Conservation (phyloP, 768 basidiomycete genomes). For the Leccinum rimulosum region DNA sequence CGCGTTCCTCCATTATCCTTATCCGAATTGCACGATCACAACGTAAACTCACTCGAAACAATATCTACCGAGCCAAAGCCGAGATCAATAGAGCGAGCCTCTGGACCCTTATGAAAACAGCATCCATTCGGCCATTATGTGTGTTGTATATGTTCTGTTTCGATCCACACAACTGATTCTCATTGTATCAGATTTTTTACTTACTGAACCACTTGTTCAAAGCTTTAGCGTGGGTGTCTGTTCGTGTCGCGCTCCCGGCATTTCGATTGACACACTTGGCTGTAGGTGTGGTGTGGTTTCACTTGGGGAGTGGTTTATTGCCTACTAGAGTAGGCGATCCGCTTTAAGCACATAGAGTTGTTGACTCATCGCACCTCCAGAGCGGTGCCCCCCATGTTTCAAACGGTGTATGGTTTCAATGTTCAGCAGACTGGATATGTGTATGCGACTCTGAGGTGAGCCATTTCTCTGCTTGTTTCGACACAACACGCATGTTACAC, state of each 20-base stretch:
- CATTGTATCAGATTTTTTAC: slow-evolving; percentile 20
- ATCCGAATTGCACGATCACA: slow-evolving; percentile 57
- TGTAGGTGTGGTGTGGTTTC: slow-evolving; percentile 63
- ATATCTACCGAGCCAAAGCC: slow-evolving; percentile 54
- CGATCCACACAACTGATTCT: slow-evolving; percentile 2
- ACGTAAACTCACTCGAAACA: slow-evolving; percentile 64
- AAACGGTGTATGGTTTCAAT: slow-evolving; percentile 55
- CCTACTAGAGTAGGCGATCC: slow-evolving; percentile 48
- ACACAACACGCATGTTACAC: slow-evolving; percentile 1
- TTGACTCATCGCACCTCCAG: slow-evolving; percentile 27
- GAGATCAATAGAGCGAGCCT: slow-evolving; percentile 61
- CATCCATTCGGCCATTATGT: slow-evolving; percentile 72
- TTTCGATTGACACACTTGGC: neutral
- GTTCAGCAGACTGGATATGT: slow-evolving; percentile 57
- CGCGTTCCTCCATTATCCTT: slow-evolving; percentile 68
- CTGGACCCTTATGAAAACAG: slow-evolving; percentile 57
- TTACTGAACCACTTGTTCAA: slow-evolving; percentile 64
- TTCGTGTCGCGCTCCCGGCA: neutral
- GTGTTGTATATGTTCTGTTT: slow-evolving; percentile 24
- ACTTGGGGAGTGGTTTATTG: slow-evolving; percentile 75
- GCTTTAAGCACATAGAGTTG: neutral
- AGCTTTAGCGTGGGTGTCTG: slow-evolving; percentile 58
- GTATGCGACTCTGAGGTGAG: slow-evolving; percentile 54
- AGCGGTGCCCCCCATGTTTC: slow-evolving; percentile 55
- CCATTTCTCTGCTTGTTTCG: neutral